Conservation (phyloP, 2,329 filamentous ascomycete species). For the Paecilomyces niveus region DNA sequence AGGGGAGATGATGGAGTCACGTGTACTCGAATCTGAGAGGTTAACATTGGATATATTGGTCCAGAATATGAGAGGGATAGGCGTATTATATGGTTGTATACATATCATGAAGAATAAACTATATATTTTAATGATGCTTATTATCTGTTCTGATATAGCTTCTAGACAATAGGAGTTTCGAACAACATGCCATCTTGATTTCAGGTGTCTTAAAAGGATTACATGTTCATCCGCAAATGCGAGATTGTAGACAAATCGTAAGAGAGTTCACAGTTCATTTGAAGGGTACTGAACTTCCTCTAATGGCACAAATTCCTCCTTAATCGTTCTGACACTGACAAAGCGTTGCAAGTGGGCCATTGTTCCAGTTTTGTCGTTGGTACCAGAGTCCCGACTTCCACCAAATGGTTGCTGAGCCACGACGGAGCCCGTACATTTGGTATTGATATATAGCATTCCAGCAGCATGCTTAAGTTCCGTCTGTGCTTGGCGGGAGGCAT, state of each 20-base stretch:
- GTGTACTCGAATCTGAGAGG: too few species aligned
- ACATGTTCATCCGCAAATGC: too few species aligned
- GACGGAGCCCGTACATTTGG: constrained; percentile 57
- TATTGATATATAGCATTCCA: constrained; percentile 39
- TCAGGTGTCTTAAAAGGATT: too few species aligned
- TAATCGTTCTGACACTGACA: constrained; percentile 57
- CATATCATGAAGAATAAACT: too few species aligned
- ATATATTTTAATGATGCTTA: too few species aligned
- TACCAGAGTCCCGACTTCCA: constrained; percentile 61
- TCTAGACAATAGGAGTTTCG: too few species aligned
- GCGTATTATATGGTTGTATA: too few species aligned
- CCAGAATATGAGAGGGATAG: too few species aligned
- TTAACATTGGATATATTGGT: too few species aligned
- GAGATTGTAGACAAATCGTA: not conserved
- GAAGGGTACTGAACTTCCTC: constrained; percentile 55
- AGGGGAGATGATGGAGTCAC: not conserved
- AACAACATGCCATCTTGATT: too few species aligned
- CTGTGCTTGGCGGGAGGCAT: constrained; percentile 28
- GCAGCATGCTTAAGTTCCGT: constrained; percentile 30
- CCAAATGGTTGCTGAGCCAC: constrained; percentile 68
- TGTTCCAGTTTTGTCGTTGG: constrained; percentile 65
- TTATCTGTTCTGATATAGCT: too few species aligned
- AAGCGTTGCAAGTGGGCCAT: constrained; percentile 55
- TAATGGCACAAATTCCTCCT: constrained; percentile 64
- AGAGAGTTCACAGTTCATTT: not conserved